Evolutionary conservation across 495 filamentous ascomycete genomes (phyloP).

Genomic region (Bacidia rubella): DNA sequence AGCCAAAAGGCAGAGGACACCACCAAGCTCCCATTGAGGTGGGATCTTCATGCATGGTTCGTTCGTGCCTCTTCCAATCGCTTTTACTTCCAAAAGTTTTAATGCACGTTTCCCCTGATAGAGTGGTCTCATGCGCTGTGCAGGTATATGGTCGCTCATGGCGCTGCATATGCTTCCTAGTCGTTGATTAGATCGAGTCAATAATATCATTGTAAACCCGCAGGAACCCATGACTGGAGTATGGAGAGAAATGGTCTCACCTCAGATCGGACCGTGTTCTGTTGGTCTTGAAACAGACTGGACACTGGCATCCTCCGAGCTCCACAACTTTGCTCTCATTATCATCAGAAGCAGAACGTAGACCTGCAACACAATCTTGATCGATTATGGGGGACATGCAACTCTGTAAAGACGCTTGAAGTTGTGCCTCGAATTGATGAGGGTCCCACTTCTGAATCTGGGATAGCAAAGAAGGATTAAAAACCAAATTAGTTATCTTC

Average conservation of each 20-base stretch:
- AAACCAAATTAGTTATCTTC: not conserved
- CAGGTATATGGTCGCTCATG: constrained; percentile 82
- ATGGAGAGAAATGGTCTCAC: constrained; percentile 30
- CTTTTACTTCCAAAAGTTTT: constrained; percentile 85
- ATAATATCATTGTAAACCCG: not conserved
- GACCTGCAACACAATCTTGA: not conserved
- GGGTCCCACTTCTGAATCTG: not conserved
- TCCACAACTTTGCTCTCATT: not conserved
- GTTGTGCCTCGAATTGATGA: not conserved
- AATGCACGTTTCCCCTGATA: constrained; percentile 36
- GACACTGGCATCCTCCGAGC: constrained; percentile 34
- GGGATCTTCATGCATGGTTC: constrained; percentile 50
- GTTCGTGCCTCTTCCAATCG: constrained; percentile 96
- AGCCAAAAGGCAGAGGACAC: constrained; percentile 36
- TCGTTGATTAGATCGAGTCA: too few species aligned
- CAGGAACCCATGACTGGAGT: not conserved
- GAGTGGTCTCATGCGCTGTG: constrained; percentile 37
- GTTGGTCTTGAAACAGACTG: constrained; percentile 41
- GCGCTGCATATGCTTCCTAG: constrained; percentile 80
- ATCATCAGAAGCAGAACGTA: not conserved
- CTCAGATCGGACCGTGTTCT: constrained; percentile 55
- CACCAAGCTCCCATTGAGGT: constrained; percentile 62
- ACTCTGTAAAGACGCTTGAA: not conserved
- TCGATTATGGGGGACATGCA: not conserved
- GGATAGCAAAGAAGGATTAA: not conserved